A percentile compares a stretch with the other conserved stretches of the same genome.
Evolutionary conservation across 129 eudicot species (phyloP).

Genomic region (Mikania micrantha): DNA sequence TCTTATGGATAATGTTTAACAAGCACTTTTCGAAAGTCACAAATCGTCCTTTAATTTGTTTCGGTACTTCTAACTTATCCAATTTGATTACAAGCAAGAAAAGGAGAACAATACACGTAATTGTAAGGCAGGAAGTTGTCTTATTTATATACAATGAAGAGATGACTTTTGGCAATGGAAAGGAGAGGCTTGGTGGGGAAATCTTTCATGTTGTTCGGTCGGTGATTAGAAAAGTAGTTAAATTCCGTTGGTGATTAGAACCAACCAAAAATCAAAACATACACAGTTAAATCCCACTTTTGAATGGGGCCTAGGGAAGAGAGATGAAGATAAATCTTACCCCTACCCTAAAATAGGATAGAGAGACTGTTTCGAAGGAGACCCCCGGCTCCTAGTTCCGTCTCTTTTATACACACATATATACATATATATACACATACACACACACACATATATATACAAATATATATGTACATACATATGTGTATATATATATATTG

Average conservation of each 20-base stretch:
- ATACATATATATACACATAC: too few relatives aligned
- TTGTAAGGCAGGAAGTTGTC: not conserved
- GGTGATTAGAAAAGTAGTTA: not conserved
- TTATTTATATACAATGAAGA: not conserved
- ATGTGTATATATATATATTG: too few relatives aligned
- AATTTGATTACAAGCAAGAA: not conserved
- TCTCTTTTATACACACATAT: too few relatives aligned
- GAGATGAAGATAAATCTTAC: too few relatives aligned
- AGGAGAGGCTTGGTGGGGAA: not conserved
- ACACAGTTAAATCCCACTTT: too few relatives aligned
- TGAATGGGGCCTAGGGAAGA: too few relatives aligned
- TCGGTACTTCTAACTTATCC: not conserved
- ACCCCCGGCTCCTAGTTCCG: too few relatives aligned
- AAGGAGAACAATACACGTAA: not conserved
- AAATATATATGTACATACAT: too few relatives aligned
- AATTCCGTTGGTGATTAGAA: not conserved
- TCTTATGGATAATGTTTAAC: not conserved
- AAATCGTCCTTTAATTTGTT: not conserved
- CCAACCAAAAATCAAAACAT: too few relatives aligned
- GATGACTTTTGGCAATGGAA: not conserved
- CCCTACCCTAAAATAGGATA: too few relatives aligned
- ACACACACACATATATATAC: too few relatives aligned
- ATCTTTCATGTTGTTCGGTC: not conserved
- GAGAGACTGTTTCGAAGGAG: too few relatives aligned
- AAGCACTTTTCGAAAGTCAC: not conserved